Evolutionary conservation across 495 filamentous ascomycete species (phyloP), one percentile per base, ranked within the genome.

Genomic region (Lophium mytilinum): DNA sequence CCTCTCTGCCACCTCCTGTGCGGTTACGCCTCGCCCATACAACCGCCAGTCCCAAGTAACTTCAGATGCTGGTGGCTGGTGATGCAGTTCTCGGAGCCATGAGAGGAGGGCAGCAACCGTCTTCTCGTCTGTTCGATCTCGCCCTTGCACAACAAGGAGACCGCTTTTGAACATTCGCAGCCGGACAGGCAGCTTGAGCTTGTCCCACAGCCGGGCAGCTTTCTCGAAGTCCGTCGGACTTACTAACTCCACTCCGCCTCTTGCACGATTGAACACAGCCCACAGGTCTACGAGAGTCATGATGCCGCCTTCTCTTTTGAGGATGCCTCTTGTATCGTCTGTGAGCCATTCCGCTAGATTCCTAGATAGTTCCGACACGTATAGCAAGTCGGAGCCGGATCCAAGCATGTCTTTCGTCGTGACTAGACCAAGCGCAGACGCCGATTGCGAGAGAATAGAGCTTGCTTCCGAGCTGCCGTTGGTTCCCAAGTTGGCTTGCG

Each of bases 201-300:
- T 88, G 66, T 93, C 90, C 87, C 92, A 99, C 34, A 95, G 67
- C 48, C 79, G 75, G 1, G 89, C 88, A 2, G 94, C 94, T 66
- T 88, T 90, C 66, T 93, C 87, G 62, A 97, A 94, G 66, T 99
- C 93, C 7, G 82, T 76, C 0, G 93, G 93, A 60, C 88, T 95
- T 58, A 97, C 85, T 9, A 99, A 78, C 68, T 99, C 94, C 9
- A 99, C 90, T 9, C 93, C 93, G 52, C 89, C 90, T 40, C 94
- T 80, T 19, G 89, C 89, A n/a, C 93, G 86, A 65, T 99, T 99
- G 75, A 96, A 96, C 35, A 95, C 79, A 8, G 93, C 90, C 93
- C 93, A 99, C 1, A 97, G 78, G 66, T 99, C 93, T 18, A 97
- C 92, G 8, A 99, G 78, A 52, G 83, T 95, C 70, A 97, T 89